These are phyloP conservation scores for Euclidium syriacum DNA, from an alignment of 345 rosid species.

Conservation along the genomic window DNA sequence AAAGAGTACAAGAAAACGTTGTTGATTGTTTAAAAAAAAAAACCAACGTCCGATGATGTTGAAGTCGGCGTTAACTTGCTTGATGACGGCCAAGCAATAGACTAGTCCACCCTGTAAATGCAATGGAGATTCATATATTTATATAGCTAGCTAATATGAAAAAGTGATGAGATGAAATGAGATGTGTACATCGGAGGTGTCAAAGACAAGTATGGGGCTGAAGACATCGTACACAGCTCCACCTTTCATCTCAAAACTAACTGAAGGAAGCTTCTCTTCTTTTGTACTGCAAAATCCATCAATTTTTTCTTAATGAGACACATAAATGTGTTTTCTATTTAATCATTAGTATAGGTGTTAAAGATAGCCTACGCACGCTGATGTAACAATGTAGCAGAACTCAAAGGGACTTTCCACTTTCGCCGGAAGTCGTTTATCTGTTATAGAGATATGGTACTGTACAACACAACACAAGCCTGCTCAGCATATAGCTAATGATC, in stretches of 20 bases:
- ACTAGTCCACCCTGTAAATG: constrained; percentile 35
- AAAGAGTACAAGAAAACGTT: not conserved
- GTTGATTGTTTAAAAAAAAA: not conserved
- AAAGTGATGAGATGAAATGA: not conserved
- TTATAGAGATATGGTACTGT: constrained; percentile 56
- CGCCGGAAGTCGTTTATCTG: constrained; percentile 40
- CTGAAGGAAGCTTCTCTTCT: constrained; percentile 33
- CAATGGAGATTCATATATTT: constrained; percentile 7
- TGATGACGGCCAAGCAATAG: constrained; percentile 69
- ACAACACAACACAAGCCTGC: constrained; percentile 2
- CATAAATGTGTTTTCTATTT: not conserved
- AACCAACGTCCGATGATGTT: constrained; percentile 87
- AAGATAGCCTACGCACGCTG: constrained; percentile 8
- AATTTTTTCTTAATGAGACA: not conserved
- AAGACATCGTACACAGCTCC: constrained; percentile 35
- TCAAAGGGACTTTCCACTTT: constrained; percentile 49
- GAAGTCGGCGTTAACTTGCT: constrained; percentile 39
- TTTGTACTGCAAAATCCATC: constrained; percentile 37
- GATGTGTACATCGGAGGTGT: constrained; percentile 7
- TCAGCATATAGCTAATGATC: not conserved
- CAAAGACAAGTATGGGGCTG: constrained; percentile 25
- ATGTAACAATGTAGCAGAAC: constrained; percentile 71
- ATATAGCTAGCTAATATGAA: not conserved
- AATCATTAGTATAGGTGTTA: not conserved
- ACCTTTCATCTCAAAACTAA: constrained; percentile 70